Conservation (phyloP, 495 filamentous ascomycete genomes). For the Penicillium canescens region DNA sequence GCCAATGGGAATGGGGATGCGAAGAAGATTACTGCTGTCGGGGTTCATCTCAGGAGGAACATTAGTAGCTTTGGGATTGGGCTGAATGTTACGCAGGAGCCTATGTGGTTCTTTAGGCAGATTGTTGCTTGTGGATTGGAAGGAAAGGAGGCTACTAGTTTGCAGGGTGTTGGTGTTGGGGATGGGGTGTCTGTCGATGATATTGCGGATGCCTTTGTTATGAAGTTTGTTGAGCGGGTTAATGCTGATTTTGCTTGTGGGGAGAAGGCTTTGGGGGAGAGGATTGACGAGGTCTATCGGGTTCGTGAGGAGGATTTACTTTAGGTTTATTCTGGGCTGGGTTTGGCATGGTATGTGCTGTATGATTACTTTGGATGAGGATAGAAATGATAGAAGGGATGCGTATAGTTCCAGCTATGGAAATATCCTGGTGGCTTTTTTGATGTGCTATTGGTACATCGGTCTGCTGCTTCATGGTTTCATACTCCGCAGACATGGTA, state of each 20-base stretch:
- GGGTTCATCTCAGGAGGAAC: slow-evolving; percentile 82
- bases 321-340: not conserved
- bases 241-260: slow-evolving; percentile 44
- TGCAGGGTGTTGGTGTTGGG: slow-evolving; percentile 44
- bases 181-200: slow-evolving; percentile 25
- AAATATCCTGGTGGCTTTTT: too few relatives aligned
- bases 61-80: slow-evolving; percentile 86
- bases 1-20: slow-evolving; percentile 7
- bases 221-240: slow-evolving; percentile 38
- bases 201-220: slow-evolving; percentile 42
- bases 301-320: slow-evolving; percentile 38
- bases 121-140: slow-evolving; percentile 87
- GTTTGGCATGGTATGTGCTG: too few relatives aligned
- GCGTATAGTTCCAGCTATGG: too few relatives aligned
- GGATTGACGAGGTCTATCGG: slow-evolving; percentile 44
- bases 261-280: slow-evolving; percentile 28
- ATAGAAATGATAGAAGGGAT: too few relatives aligned
- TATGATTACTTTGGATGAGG: too few relatives aligned
- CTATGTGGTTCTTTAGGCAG: slow-evolving; percentile 68
- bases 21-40: slow-evolving; percentile 84
- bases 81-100: slow-evolving; percentile 71
- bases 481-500: too few relatives aligned
- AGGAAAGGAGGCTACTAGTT: slow-evolving; percentile 73
- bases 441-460: too few relatives aligned
- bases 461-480: too few relatives aligned